phyloP scores from a whole-genome alignment of 2,329 filamentous ascomycete genomes.

The Parastagonospora avenae region DNA sequence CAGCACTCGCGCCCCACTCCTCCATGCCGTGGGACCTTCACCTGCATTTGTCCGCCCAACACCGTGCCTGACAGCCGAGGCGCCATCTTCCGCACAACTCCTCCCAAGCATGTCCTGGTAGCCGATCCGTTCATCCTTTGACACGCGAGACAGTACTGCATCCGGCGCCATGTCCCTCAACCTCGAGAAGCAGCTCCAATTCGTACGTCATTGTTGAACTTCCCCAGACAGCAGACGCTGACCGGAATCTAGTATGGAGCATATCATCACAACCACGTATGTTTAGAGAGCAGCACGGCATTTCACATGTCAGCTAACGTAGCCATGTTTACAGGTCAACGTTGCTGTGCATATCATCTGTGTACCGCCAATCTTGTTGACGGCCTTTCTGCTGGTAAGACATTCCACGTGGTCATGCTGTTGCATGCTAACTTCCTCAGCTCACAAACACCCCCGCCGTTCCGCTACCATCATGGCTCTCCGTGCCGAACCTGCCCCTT shows the following conservation, averaged over 20 bases:
- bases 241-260: conserved; percentile 70
- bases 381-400: conserved; percentile 73
- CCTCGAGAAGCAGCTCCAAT: conserved; percentile 80
- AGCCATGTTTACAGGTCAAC: conserved; percentile 63
- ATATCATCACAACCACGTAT: conserved; percentile 76
- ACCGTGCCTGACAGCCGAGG: conserved; percentile 20
- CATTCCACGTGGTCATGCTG: background rate
- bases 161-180: conserved; percentile 63
- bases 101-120: conserved; percentile 36
- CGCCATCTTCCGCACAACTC: conserved; percentile 7
- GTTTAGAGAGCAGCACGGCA: conserved; percentile 16
- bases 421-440: conserved; percentile 44
- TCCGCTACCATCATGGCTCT: conserved; percentile 59
- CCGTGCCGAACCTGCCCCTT: conserved; percentile 62
- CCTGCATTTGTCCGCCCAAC: conserved; percentile 17
- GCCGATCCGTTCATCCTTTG: conserved; percentile 23
- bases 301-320: conserved; percentile 30
- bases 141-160: conserved; percentile 34
- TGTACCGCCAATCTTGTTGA: conserved; percentile 76
- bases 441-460: conserved; percentile 62
- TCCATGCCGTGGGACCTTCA: conserved; percentile 35
- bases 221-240: conserved; percentile 7
- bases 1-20: conserved; percentile 26
- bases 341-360: conserved; percentile 79
- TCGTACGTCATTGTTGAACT: conserved; percentile 62